phyloP scores from a whole-genome alignment of 2,329 filamentous ascomycete species.

The Nigrospora oryzae region DNA sequence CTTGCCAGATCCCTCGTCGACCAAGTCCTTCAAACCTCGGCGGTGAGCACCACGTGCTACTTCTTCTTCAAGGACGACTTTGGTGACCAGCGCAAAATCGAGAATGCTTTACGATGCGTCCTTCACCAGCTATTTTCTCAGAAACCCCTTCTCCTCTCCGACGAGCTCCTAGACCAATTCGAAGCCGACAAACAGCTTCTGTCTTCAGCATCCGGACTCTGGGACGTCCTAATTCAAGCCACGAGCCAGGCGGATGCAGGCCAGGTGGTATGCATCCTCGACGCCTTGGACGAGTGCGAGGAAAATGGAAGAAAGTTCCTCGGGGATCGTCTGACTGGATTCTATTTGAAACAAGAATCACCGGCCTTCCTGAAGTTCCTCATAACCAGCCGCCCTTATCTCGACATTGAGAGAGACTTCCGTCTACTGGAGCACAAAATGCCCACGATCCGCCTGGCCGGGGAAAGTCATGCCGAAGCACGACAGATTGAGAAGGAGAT shows the following conservation, averaged over 20 bases:
- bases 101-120: constrained; percentile 22
- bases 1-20: constrained; percentile 27
- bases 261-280: constrained; percentile 26
- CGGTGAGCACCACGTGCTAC: constrained; percentile 21
- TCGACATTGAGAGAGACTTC: constrained; percentile 15
- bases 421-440: constrained; percentile 6
- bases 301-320: constrained; percentile 10
- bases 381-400: constrained; percentile 26
- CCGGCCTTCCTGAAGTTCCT: constrained; percentile 25
- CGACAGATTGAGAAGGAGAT: constrained; percentile 21
- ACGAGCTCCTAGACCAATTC: constrained; percentile 10
- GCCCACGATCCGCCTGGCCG: constrained; percentile 20
- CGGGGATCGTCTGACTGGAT: neutral
- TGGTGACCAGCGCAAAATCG: constrained; percentile 20
- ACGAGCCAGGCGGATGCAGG: constrained; percentile 5
- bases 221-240: constrained; percentile 16
- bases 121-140: constrained; percentile 27
- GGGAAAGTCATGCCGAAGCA: constrained; percentile 15
- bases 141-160: constrained; percentile 12
- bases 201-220: constrained; percentile 18
- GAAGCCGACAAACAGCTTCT: constrained; percentile 8
- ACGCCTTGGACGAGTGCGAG: constrained; percentile 32
- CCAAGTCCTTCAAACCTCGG: constrained; percentile 8
- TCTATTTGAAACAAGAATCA: too few relatives aligned
- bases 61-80: constrained; percentile 37